Conservation (phyloP, 2,329 filamentous ascomycete species). For the Fusarium abutilonis region DNA sequence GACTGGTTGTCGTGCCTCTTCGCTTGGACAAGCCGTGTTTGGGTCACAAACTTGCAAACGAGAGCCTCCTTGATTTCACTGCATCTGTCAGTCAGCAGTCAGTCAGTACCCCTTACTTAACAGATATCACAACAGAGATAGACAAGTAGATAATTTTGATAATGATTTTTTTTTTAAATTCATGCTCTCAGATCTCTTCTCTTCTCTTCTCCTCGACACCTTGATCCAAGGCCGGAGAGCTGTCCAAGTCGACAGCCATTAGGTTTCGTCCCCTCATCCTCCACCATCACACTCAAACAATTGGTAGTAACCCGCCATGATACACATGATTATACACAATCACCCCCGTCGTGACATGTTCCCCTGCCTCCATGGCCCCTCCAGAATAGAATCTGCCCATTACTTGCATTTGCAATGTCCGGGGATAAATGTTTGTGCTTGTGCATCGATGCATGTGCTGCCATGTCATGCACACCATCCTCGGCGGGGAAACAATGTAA, state of each 20-base stretch:
- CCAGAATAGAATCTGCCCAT: conserved; percentile 22
- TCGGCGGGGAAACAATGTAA: conserved; percentile 20
- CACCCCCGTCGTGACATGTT: conserved; percentile 30
- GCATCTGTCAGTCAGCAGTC: conserved; percentile 26
- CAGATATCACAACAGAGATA: neutral
- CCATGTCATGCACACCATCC: conserved; percentile 21
- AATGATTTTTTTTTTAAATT: conserved; percentile 25
- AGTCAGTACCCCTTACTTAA: neutral
- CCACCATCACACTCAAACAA: conserved; percentile 14
- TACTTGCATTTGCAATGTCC: conserved; percentile 24
- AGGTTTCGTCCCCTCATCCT: conserved; percentile 30
- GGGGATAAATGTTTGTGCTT: conserved; percentile 31
- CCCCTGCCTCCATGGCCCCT: conserved; percentile 23
- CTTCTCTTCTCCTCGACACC: conserved; percentile 35
- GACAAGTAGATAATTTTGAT: conserved; percentile 8
- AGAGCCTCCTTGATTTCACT: conserved; percentile 10
- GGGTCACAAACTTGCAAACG: conserved; percentile 1
- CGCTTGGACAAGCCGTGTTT: conserved; percentile 31
- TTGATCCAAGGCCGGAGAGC: conserved; percentile 39
- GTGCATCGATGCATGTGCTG: conserved; percentile 23
- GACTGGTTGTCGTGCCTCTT: conserved; percentile 10
- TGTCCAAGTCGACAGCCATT: conserved; percentile 37
- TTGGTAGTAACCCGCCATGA: conserved; percentile 4
- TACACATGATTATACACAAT: conserved; percentile 41
- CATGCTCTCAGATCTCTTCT: conserved; percentile 1